phyloP scores from a whole-genome alignment of 2,329 filamentous ascomycete genomes.

The Exophiala oligosperma region DNA sequence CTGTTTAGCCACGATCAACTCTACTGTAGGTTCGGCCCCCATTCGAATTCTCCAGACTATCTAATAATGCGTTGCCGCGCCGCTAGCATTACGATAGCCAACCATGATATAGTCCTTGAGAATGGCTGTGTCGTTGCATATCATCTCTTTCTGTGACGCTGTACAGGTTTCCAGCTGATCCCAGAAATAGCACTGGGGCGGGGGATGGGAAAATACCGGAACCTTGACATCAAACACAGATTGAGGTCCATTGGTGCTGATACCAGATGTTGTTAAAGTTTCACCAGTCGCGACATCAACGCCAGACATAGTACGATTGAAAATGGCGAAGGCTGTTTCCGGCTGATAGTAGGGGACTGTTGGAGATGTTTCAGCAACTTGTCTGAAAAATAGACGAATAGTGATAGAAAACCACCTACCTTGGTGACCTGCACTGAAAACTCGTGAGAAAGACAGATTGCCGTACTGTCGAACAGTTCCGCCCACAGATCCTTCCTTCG shows the following conservation, averaged over 20 bases:
- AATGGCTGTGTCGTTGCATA: conserved; percentile 46
- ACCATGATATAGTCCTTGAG: conserved; percentile 49
- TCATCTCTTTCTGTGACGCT: conserved; percentile 42
- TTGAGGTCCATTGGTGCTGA: conserved; percentile 35
- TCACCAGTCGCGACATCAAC: conserved; percentile 58
- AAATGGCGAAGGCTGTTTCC: conserved; percentile 55
- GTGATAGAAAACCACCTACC: conserved; percentile 8
- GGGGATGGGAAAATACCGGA: conserved; percentile 40
- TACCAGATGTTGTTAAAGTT: conserved; percentile 39
- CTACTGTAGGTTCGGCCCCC: too few relatives aligned
- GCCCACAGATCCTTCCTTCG: conserved; percentile 46
- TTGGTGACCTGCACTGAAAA: conserved; percentile 39
- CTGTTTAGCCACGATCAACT: neutral
- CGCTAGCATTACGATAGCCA: conserved; percentile 13
- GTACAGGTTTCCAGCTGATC: conserved; percentile 43
- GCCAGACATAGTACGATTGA: conserved; percentile 52
- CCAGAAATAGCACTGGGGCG: conserved; percentile 49
- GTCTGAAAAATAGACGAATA: neutral
- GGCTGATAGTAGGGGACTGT: conserved; percentile 56
- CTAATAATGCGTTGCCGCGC: neutral
- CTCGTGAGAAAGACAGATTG: conserved; percentile 52
- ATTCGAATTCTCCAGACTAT: neutral
- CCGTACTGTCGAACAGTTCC: conserved; percentile 44
- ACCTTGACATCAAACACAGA: conserved; percentile 28
- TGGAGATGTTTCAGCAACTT: neutral